Percentiles rank a stretch among this genome's conserved stretches.
Conservation (phyloP, 495 filamentous ascomycete genomes). For the Podospora fimiseda region DNA sequence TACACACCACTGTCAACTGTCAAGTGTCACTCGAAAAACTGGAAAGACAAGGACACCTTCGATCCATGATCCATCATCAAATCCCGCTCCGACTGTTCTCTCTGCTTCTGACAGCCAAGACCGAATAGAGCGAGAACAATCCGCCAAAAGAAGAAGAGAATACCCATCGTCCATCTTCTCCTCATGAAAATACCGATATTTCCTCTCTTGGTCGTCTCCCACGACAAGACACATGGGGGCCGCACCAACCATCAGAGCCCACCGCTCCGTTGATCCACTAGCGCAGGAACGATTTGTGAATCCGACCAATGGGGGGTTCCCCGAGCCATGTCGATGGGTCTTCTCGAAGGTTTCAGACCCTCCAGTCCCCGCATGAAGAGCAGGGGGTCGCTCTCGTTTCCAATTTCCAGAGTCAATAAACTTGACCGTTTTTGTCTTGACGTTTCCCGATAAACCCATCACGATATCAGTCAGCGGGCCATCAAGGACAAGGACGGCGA, state of each 20-base stretch:
- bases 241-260: not conserved
- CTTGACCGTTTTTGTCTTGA: slow-evolving; percentile 4
- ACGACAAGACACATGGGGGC: not conserved
- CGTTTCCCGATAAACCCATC: not conserved
- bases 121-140: too few relatives aligned
- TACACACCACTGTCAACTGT: too few relatives aligned
- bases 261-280: slow-evolving; percentile 7
- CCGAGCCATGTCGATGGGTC: slow-evolving; percentile 18
- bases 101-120: too few relatives aligned
- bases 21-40: too few relatives aligned
- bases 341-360: slow-evolving; percentile 25
- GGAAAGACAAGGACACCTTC: too few relatives aligned
- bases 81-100: too few relatives aligned
- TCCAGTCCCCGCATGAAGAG: slow-evolving; percentile 5
- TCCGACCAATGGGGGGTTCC: slow-evolving; percentile 16
- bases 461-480: not conserved
- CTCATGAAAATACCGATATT: too few relatives aligned
- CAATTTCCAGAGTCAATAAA: not conserved
- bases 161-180: not conserved
- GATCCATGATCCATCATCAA: too few relatives aligned
- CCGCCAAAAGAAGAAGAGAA: too few relatives aligned
- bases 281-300: slow-evolving; percentile 18
- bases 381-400: not conserved
- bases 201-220: not conserved
- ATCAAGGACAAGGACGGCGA: too few relatives aligned